Conservation (phyloP, 495 filamentous ascomycete species). For the Hamigera avellanea region DNA sequence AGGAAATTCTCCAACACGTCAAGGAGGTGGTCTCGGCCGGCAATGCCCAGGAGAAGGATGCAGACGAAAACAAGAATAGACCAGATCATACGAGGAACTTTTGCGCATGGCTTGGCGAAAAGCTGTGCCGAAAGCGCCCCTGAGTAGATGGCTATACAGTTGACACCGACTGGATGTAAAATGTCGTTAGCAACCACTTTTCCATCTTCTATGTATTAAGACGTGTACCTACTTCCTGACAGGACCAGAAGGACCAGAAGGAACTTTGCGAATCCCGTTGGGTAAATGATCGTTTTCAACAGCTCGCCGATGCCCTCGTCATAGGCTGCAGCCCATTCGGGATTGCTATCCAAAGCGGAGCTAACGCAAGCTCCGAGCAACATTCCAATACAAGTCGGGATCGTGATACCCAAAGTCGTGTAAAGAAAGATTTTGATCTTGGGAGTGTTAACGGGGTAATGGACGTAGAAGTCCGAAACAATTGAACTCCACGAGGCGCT, state of each 20-base stretch:
- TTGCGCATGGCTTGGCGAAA: constrained; percentile 25
- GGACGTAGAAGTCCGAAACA: constrained; percentile 50
- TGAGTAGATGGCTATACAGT: constrained; percentile 33
- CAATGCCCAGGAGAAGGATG: constrained; percentile 28
- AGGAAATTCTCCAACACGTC: constrained; percentile 42
- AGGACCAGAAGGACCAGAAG: constrained; percentile 44
- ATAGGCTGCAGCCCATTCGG: constrained; percentile 36
- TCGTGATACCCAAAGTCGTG: constrained; percentile 26
- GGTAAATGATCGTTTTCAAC: constrained; percentile 41
- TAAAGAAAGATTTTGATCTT: constrained; percentile 42
- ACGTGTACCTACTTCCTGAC: constrained; percentile 20
- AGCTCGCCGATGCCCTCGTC: constrained; percentile 46
- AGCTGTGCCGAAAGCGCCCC: constrained; percentile 29
- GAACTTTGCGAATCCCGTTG: constrained; percentile 47
- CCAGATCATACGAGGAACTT: constrained; percentile 32
- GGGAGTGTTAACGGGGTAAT: constrained; percentile 42
- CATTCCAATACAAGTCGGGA: constrained; percentile 47
- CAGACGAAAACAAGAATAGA: constrained; percentile 26
- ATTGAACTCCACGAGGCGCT: constrained; percentile 50
- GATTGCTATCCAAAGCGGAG: constrained; percentile 37
- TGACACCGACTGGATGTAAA: constrained; percentile 18
- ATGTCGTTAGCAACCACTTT: neutral
- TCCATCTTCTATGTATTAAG: no score
- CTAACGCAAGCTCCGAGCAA: constrained; percentile 40
- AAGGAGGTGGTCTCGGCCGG: constrained; percentile 25